Evolutionary conservation across 345 rosid species (phyloP).

Genomic region (Nephelium lappaceum): DNA sequence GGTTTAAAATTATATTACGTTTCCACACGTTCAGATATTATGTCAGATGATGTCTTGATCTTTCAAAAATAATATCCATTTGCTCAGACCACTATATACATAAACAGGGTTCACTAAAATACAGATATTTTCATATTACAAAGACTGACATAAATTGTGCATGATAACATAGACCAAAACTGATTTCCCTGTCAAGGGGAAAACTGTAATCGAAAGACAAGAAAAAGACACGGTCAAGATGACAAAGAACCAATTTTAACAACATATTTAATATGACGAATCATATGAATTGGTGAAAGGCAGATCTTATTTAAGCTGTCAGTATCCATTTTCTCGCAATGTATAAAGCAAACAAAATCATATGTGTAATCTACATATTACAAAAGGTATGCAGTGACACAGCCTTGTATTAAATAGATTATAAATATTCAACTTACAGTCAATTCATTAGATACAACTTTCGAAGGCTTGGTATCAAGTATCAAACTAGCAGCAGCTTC

Average conservation of each 20-base stretch:
- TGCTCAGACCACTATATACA: neutral
- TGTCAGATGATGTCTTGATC: neutral
- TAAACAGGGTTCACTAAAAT: neutral
- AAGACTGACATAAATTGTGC: neutral
- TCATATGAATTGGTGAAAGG: neutral
- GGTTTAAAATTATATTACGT: neutral
- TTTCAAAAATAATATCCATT: neutral
- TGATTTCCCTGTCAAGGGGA: neutral
- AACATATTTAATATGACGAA: neutral
- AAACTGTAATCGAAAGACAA: neutral
- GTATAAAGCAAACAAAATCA: slow-evolving; percentile 1
- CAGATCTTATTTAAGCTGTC: neutral
- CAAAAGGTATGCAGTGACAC: neutral
- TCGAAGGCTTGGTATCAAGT: slow-evolving; percentile 91
- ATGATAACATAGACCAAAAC: neutral
- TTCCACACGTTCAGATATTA: neutral
- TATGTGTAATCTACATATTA: neutral
- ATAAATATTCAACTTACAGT: slow-evolving; percentile 66
- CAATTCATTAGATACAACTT: slow-evolving; percentile 88
- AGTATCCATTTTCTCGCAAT: neutral
- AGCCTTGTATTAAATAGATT: slow-evolving; percentile 4
- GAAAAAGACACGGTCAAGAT: neutral
- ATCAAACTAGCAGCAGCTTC: slow-evolving; percentile 89
- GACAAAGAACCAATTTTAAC: neutral
- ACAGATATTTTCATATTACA: slow-evolving; percentile 1